Base-by-base conservation (phyloP, 345 rosid species). In the Linum lewisii region DNA sequence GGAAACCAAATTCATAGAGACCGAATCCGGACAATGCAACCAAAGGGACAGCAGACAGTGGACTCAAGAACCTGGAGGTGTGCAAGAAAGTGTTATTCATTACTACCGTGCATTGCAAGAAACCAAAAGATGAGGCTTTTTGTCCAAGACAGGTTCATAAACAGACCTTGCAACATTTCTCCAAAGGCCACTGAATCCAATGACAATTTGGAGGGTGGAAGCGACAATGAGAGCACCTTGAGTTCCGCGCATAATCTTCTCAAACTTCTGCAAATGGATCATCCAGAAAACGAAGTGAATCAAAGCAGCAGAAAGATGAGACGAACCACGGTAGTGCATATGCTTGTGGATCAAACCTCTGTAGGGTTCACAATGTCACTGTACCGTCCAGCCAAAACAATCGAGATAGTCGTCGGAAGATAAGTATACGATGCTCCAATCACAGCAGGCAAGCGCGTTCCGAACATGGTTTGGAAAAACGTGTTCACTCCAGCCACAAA, bases 151-250 rank as follows among this genome's bases (percentile, higher is more conserved):
- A n/a, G n/a, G n/a, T n/a, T n/a, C n/a, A 29, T 47, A 22, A 36
- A 82, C 57, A 21, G 21, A 72, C 98, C 95, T 88, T 24, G 85
- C 84, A 70, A 88, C 95, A 74, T 93, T 93, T 24, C 99, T 82
- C 99, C 99, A 93, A 32, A 93, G 89, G 45, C 99, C 99, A 47
- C 99, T 93, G 77, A 93, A 93, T 58, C 99, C 99, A 54, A 88
- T 37, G 5, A 93, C 84, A 45, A 93, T 84, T 67, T 93, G 99
- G 21, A 93, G 85, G 67, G 88, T 78, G n/a, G 99, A 93, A 63
- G 95, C 90, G 67, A 93, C 95, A 52, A 93, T 88, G 52, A 93
- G 87, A 4, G 97, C 79, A 11, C 99, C 99, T 57, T 93, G 99
- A 34, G 77, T 81, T 59, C 91, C 97, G 29, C 88, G 78, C 97